Evolutionary conservation across 106 monocot genomes (phyloP).

Genomic region (Triglochin maritima): DNA sequence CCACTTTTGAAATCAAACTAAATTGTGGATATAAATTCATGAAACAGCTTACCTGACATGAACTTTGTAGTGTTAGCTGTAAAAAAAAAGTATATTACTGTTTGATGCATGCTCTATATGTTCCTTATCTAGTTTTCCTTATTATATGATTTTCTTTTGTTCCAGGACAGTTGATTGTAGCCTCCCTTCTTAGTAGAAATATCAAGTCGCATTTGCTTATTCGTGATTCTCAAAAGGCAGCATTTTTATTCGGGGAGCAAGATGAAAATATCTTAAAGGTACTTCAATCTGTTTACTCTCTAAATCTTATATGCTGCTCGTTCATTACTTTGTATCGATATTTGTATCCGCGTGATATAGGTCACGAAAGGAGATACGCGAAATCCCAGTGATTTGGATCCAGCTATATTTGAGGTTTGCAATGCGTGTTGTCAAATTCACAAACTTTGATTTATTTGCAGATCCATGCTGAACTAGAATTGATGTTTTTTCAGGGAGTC

Average conservation of each 20-base stretch:
- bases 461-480: conserved; percentile 8
- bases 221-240: conserved; percentile 65
- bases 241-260: conserved; percentile 55
- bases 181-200: conserved; percentile 59
- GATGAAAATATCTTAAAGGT: conserved; percentile 50
- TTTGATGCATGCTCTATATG: no score
- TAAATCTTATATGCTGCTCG: background rate
- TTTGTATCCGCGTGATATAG: conserved; percentile 10
- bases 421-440: background rate
- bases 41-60: no score
- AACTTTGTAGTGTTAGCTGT: no score
- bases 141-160: conserved; percentile 5
- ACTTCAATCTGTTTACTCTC: background rate
- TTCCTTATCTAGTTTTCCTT: background rate
- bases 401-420: conserved; percentile 67
- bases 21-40: no score
- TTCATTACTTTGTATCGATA: no score
- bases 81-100: no score
- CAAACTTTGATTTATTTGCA: background rate
- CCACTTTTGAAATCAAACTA: no score
- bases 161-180: conserved; percentile 88
- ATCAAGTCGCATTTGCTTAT: conserved; percentile 54
- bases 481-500: conserved; percentile 63
- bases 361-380: conserved; percentile 66
- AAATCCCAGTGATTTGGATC: conserved; percentile 61